Base-by-base conservation (phyloP, 2,329 filamentous ascomycete genomes). In the Fusarium irregulare region DNA sequence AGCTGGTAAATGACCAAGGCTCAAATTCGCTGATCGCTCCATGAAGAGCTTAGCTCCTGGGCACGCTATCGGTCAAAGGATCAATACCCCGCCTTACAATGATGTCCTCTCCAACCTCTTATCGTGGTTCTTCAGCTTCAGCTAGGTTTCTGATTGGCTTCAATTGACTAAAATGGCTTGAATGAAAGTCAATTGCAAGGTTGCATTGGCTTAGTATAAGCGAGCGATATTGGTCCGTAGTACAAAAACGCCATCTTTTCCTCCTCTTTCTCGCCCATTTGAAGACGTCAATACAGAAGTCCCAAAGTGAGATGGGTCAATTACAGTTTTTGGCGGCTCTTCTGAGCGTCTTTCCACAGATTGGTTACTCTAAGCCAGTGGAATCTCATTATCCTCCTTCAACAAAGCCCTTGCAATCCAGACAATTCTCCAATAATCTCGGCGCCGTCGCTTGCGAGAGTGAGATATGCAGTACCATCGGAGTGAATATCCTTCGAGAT, bases 361-460 rank as follows among this genome's bases (percentile, higher is more conserved):
- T 28, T 3, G 44, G 14, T 6, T 7, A 58, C 3, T 57, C 65
- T 4, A 57, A 72, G 2, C 68, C 69, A 5, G 63, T 34, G 40
- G 44, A 58, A 1, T 25, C 32, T 20, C n/a, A 46, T 8, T 72
- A 72, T 6, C 68, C 68, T 30, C 68, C 69, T 13, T 49, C 23
- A 10, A 44, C 56, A 6, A 51, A 64, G 3, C 69, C 69, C 8
- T 7, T 48, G 1, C 30, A 64, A 11, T 48, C 63, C 6, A 34
- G 59, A 0, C 53, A 58, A 28, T 70, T 44, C 21, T 65, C 56
- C 4, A 48, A 72, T 14, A 78, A 76, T 30, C 76, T 80, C 4
- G 89, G 89, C 12, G 89, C 89, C 16, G 87, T 91, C 45, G 88
- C 89, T 3, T 89, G 86, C 11, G 88, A 91, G 73, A 86, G 82